A percentile compares a stretch with the other conserved stretches of the same genome.
phyloP scores from a whole-genome alignment of 306 rosid species.

The Heteromeles arbutifolia region DNA sequence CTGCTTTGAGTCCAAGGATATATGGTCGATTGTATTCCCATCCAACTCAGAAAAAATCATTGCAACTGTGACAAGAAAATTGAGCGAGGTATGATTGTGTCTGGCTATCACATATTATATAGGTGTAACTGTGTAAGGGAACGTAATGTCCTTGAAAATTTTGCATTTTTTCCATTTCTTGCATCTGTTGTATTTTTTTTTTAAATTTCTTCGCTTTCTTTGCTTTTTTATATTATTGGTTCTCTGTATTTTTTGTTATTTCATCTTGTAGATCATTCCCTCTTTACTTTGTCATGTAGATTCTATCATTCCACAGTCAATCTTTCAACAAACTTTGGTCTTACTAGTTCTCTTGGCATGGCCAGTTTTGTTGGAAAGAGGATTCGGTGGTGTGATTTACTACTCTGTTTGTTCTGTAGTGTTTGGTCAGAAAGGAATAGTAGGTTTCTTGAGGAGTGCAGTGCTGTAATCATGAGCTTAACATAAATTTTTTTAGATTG shows the following conservation, averaged over 20 bases:
- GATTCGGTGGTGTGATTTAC: not conserved
- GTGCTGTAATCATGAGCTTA: not conserved
- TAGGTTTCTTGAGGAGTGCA: not conserved
- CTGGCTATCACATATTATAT: not conserved
- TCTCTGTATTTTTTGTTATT: not conserved
- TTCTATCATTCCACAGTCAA: not conserved
- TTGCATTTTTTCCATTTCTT: not conserved
- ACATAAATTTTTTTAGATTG: not conserved
- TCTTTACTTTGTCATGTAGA: not conserved
- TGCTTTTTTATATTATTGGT: not conserved
- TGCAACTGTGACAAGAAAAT: constrained; percentile 63
- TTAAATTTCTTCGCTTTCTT: not conserved
- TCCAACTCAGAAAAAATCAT: constrained; percentile 87
- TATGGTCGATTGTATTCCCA: constrained; percentile 89
- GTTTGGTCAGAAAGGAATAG: not conserved
- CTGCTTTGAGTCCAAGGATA: constrained; percentile 72
- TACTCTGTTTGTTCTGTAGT: not conserved
- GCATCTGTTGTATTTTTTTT: not conserved
- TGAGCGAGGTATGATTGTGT: constrained; percentile 56
- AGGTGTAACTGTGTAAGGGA: not conserved
- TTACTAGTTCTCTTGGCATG: not conserved
- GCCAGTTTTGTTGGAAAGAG: not conserved
- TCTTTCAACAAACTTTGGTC: not conserved
- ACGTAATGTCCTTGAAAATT: not conserved
- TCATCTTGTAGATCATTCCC: not conserved